Base-by-base conservation (phyloP, 495 filamentous ascomycete genomes). In the Penicillium mononematosum region DNA sequence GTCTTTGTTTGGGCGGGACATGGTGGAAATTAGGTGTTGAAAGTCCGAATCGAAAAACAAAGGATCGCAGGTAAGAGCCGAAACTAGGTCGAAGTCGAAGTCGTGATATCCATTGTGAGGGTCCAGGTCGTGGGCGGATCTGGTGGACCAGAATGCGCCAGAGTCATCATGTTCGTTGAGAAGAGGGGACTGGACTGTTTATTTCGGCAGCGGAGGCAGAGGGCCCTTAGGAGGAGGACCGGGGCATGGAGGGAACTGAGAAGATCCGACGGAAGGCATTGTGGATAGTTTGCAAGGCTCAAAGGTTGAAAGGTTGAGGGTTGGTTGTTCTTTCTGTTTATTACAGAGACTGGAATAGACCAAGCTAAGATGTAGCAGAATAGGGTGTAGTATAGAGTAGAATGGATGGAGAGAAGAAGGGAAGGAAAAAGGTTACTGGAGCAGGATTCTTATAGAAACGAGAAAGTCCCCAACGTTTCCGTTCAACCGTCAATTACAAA, bases 151-250 rank as follows among this genome's bases (percentile, higher is more conserved):
- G 64, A 66, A 59, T 70, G 58, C 58, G 55, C 66, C 64, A 55
- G 61, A 56, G 66, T 77, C 74, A 67, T 77, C 66, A 71, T 57
- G 58, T 64, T 71, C 72, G 62, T 72, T 63, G 62, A 60, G 58
- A 56, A 76, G 76, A 61, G 27, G 27, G 20, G 31, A 53, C 38
- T 19, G 54, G 56, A 50, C 46, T 50, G 69, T 79, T 72, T 87
- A 83, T 78, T 89, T 89, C 66, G 89, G 89, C 38, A 91, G 82
- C 69, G 88, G 88, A 69, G 89, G 89, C 19, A 93, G 86, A 75
- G 89, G 89, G 57, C 89, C 83, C 75, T 85, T 89, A 38, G 89
- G 89, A 67, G 89, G 89, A 59, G 89, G 89, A 65, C 89, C 89
- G 4, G 89, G 89, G 83, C 88, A 91, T 62, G 89, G 89, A 80